Conservation (phyloP, 805 yeast genomes). For the Blastobotrys parvus region DNA sequence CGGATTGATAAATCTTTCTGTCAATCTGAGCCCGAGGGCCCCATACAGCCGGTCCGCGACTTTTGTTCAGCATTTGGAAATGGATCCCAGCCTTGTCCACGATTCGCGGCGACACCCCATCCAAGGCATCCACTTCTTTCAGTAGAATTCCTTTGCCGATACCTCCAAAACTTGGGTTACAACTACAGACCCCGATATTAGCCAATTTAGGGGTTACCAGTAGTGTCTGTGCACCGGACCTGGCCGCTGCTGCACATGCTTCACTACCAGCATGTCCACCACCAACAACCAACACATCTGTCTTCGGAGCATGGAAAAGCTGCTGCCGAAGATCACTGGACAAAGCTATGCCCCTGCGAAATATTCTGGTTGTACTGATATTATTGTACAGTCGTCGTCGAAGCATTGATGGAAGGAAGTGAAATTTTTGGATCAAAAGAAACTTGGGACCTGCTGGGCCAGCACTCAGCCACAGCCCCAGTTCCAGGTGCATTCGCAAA, state of each 20-base stretch:
- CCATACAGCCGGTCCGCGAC: constrained; percentile 96
- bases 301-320: constrained; percentile 4
- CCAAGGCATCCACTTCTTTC: constrained; percentile 91
- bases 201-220: constrained; percentile 67
- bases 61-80: constrained; percentile 73
- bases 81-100: constrained; percentile 92
- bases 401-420: too few species aligned
- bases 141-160: constrained; percentile 93
- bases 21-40: constrained; percentile 98
- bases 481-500: too few species aligned
- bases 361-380: too few species aligned
- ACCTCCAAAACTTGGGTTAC: constrained; percentile 98
- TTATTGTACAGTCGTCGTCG: too few species aligned
- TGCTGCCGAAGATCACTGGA: background rate
- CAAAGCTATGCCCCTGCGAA: too few species aligned
- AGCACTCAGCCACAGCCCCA: too few species aligned
- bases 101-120: constrained; percentile 81
- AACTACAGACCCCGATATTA: constrained; percentile 89
- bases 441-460: too few species aligned
- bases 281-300: constrained; percentile 81
- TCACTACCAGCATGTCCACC: constrained; percentile 99
- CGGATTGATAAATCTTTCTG: constrained; percentile 61
- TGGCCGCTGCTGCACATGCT: constrained; percentile 89
- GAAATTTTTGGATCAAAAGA: too few species aligned
- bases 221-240: constrained; percentile 64